A percentile compares a stretch with the other conserved stretches of the same genome.
These are phyloP conservation scores for Zymoseptoria tritici DNA, from an alignment of 2,329 filamentous ascomycete genomes.

Conservation along the genomic window DNA sequence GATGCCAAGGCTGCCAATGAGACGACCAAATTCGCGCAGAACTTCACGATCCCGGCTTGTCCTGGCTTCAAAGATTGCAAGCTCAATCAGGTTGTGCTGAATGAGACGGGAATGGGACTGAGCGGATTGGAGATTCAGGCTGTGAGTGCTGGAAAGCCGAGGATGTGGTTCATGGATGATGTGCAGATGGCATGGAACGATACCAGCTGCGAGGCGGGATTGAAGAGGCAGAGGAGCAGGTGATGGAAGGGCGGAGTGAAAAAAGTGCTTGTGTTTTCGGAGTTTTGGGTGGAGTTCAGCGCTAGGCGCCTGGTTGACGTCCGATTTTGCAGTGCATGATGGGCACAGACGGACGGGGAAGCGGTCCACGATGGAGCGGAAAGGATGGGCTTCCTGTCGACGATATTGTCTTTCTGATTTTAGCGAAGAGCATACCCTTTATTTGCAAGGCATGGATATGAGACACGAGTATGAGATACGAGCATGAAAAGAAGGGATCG, in stretches of 20 bases:
- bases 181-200: conserved; percentile 44
- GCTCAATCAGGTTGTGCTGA: conserved; percentile 38
- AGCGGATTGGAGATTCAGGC: conserved; percentile 45
- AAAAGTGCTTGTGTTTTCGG: not conserved
- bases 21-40: conserved; percentile 30
- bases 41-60: conserved; percentile 38
- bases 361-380: too few species aligned
- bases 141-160: conserved; percentile 30
- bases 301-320: not conserved
- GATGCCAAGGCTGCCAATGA: conserved; percentile 28
- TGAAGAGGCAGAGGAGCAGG: conserved; percentile 47
- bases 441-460: not conserved
- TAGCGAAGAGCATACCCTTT: not conserved
- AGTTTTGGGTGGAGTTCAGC: not conserved
- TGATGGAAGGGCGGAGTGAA: not conserved
- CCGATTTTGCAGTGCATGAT: not conserved
- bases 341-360: not conserved
- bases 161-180: conserved; percentile 43
- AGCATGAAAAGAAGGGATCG: not conserved
- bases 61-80: conserved; percentile 34
- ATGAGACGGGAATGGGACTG: conserved; percentile 34
- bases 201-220: conserved; percentile 46
- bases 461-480: not conserved
- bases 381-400: not conserved
- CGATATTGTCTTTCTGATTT: not conserved